Evolutionary conservation across 2,329 filamentous ascomycete genomes (phyloP).

Genomic region (Cladosporium sp.): DNA sequence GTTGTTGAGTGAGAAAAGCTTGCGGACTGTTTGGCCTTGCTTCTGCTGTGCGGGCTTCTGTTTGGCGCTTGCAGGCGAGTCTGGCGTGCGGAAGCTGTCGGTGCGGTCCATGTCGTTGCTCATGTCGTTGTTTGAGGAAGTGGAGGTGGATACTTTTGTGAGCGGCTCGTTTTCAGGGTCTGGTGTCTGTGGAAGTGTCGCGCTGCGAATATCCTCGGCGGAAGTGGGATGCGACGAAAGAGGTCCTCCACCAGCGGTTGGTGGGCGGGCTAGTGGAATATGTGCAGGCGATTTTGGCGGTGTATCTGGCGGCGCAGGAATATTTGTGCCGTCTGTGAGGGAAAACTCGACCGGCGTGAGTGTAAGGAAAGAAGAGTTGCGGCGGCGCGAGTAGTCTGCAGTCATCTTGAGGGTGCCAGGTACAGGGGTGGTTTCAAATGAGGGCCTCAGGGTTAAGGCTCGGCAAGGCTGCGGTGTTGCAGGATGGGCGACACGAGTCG

Average conservation of each 20-base stretch:
- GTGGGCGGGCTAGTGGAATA: conserved; percentile 28
- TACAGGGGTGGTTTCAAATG: conserved; percentile 20
- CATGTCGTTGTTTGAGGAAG: conserved; percentile 25
- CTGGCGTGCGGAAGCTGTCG: conserved; percentile 31
- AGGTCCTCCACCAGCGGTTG: conserved; percentile 37
- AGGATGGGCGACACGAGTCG: conserved; percentile 4
- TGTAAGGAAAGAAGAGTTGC: conserved; percentile 28
- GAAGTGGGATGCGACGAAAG: conserved; percentile 39
- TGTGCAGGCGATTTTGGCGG: conserved; percentile 26
- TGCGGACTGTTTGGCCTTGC: conserved; percentile 24
- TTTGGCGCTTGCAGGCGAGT: conserved; percentile 27
- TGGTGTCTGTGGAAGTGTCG: conserved; percentile 30
- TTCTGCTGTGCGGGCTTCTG: conserved; percentile 22
- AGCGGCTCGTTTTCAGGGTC: conserved; percentile 27
- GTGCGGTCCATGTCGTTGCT: conserved; percentile 25
- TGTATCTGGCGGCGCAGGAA: conserved; percentile 32
- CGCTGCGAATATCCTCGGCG: conserved; percentile 29
- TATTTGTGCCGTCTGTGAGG: conserved; percentile 32
- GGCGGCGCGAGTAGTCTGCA: conserved; percentile 16
- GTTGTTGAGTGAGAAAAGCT: conserved; percentile 37
- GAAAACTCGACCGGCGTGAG: conserved; percentile 32
- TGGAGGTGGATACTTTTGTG: conserved; percentile 22
- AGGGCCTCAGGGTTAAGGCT: not conserved
- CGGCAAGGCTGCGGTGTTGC: conserved; percentile 17
- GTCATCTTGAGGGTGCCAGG: conserved; percentile 17